These are phyloP conservation scores for Cornus florida DNA, from an alignment of 148 eudicot species.

Conservation along the genomic window DNA sequence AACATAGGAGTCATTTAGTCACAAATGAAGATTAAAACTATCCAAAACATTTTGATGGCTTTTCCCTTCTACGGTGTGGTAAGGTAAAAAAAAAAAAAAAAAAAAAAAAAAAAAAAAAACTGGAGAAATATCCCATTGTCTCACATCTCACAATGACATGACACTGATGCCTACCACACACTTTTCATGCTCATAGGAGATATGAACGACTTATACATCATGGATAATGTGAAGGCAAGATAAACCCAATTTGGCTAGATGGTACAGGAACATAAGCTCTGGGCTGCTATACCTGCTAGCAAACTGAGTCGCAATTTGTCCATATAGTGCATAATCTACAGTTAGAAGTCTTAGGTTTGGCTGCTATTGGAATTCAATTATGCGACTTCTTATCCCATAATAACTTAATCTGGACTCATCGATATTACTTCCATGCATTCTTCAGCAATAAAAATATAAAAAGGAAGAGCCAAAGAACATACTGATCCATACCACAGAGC, in stretches of 20 bases:
- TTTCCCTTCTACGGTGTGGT: too few relatives aligned
- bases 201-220: too few relatives aligned
- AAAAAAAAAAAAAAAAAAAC: too few relatives aligned
- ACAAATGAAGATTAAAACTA: not conserved
- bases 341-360: not conserved
- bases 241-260: too few relatives aligned
- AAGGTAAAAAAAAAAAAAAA: too few relatives aligned
- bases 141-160: not conserved
- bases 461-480: constrained; percentile 43
- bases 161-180: not conserved
- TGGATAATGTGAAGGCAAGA: too few relatives aligned
- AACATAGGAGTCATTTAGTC: constrained; percentile 13
- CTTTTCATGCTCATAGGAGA: too few relatives aligned
- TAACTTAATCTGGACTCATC: not conserved
- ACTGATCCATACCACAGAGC: constrained; percentile 99
- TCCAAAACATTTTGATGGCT: not conserved
- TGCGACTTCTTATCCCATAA: not conserved
- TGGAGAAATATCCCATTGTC: not conserved
- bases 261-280: too few relatives aligned
- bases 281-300: not conserved
- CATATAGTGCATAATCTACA: not conserved
- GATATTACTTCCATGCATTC: not conserved
- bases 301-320: not conserved
- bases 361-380: not conserved
- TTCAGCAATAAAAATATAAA: not conserved